Percentiles rank a stretch among this genome's conserved stretches.
phyloP scores from a whole-genome alignment of 345 rosid species.

The Camelina sativa region DNA sequence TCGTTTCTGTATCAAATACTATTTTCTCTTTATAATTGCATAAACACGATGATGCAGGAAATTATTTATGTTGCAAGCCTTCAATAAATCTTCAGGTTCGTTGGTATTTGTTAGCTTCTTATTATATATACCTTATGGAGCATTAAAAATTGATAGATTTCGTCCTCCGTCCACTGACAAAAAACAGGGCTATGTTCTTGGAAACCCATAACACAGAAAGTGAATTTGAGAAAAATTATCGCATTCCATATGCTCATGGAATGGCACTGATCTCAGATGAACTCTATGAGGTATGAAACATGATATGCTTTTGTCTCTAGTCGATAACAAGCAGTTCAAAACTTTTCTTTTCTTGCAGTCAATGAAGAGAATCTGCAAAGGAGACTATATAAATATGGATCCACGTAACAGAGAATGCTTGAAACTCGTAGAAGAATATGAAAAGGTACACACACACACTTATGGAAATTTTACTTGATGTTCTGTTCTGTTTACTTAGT shows the following conservation, averaged over 20 bases:
- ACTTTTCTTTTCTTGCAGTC: conserved; percentile 19
- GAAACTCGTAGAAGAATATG: conserved; percentile 27
- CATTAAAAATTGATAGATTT: conserved; percentile 7
- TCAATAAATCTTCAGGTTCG: conserved; percentile 62
- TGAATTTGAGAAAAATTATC: conserved; percentile 47
- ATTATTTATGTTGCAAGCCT: conserved; percentile 50
- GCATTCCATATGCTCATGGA: conserved; percentile 53
- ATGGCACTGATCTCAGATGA: conserved; percentile 63
- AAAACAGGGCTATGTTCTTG: conserved; percentile 69
- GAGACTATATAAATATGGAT: conserved; percentile 29
- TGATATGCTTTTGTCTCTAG: not conserved
- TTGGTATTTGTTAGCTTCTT: not conserved
- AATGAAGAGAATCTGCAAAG: conserved; percentile 38
- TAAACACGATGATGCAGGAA: conserved; percentile 50
- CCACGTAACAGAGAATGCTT: conserved; percentile 33
- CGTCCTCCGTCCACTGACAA: conserved; percentile 4
- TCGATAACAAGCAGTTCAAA: conserved; percentile 6
- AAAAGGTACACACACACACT: conserved; percentile 46
- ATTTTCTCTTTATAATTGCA: not conserved
- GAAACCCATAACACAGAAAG: conserved; percentile 52
- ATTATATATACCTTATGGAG: not conserved
- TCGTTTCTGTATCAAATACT: conserved; percentile 1
- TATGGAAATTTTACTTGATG: conserved; percentile 28
- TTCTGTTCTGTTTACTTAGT: conserved; percentile 3
- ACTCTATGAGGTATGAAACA: conserved; percentile 53